Evolutionary conservation across 2,329 filamentous ascomycete genomes (phyloP), one percentile per base, ranked within the genome.

Genomic region (Alternaria gansuensis): DNA sequence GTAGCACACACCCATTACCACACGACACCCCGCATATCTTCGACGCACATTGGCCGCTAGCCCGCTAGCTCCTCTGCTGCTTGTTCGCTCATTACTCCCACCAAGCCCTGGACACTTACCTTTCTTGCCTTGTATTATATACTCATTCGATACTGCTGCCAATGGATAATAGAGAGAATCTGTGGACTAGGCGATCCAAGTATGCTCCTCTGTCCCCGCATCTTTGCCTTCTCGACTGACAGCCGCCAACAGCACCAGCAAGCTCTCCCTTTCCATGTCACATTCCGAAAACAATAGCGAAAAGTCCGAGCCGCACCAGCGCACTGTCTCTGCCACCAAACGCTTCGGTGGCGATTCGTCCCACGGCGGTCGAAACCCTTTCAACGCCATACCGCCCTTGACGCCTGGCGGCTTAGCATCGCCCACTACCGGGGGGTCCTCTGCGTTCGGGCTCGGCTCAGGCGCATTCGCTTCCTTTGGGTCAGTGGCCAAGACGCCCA

Each of bases 381-480:
- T 97, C 82, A 90, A 87, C 77, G 83, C 87, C 69, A 86, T 91
- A 67, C 88, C 91, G 48, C 89, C 90, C 60, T 87, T 90, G 71
- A 88, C 86, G 61, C 86, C 84, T 50, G 87, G 85, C 48, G 76
- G 72, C 57, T 82, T 93, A 54, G 85, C 89, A 34, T 94, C 92
- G 9, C 92, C 93, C 13, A 92, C 90, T 11, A 85, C 87, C 53
- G 86, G 86, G 68, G 92, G 91, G 54, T 93, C 92, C 17, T 93
- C 90, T 72, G 93, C 94, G 58, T 99, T 99, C 80, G 93, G 93
- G 50, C 83, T 99, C 60, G 95, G 95, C 39, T 96, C 92, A 17
- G 95, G 95, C 69, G 95, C 95, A 54, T 99, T 99, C 77, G 94
- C 94, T 37, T 96, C 93, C n/a, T 96, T 96, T 78, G 93, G 94